Evolutionary conservation across 257 asterid genomes (phyloP), one percentile per base, ranked within the genome.

Genomic region (Lycium barbarum): DNA sequence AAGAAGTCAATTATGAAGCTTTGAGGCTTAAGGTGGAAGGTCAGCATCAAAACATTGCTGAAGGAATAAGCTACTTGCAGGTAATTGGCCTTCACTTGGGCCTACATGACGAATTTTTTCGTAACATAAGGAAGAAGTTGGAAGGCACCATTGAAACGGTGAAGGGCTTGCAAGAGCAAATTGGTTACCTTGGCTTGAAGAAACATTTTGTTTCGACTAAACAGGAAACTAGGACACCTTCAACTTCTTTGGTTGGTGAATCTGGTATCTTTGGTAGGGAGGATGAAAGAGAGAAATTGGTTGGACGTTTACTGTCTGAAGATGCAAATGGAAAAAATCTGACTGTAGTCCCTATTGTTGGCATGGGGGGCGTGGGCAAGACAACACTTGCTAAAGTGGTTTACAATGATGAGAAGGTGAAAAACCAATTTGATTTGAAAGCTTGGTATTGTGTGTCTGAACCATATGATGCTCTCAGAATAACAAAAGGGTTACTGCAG

Each of bases 401-500:
- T 79, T 90, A 88, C 66, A 90, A 91, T 63, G 92, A 91, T 76
- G 84, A 58, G 81, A 71, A 17, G 47, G 87, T 91, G 53, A 89
- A 45, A 85, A 51, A 80, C 35, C 81, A 86, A 68, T 93, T 93
- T 14, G 88, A 87, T 43, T 86, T 68, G 63, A 70, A 87, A 85
- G 92, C 87, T 49, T 91, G 94, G 96, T 87, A 87, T 26, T 89
- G 93, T 89, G 93, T 82, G 93, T 85, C 93, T 26, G 89, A 87
- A 80, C 90, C 80, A 14, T 93, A 90, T 84, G 90, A 92, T 70
- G 89, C 90, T 62, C 1, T 83, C 59, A 87, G 86, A 6, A 89
- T 92, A 83, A 91, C 94, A 74, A 87, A 86, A 80, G 89, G 84
- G 13, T n/a, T 54, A 13, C 66, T 79, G 1, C 4, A 63, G 6